phyloP scores from a whole-genome alignment of 108 stramenopile genomes.

The Cyclotella kingstonii region DNA sequence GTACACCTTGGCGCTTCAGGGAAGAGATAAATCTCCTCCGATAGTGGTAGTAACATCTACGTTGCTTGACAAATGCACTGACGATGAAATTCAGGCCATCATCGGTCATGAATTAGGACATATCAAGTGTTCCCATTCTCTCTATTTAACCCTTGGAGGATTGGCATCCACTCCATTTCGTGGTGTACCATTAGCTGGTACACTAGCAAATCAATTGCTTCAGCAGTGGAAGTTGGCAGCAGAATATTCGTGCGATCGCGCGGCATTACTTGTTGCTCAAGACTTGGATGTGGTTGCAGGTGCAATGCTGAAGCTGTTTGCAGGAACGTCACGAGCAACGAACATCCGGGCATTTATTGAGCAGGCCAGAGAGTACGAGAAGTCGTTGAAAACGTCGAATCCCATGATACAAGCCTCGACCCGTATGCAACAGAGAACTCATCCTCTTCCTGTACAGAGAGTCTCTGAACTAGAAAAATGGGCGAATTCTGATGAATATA shows the following conservation, averaged over 20 bases:
- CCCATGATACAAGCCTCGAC: conserved; percentile 42
- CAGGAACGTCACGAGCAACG: conserved; percentile 48
- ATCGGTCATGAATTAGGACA: conserved; percentile 79
- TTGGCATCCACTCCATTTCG: conserved; percentile 45
- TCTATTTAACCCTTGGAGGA: conserved; percentile 67
- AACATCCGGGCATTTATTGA: conserved; percentile 56
- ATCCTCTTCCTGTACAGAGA: conserved; percentile 67
- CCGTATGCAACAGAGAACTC: conserved; percentile 46
- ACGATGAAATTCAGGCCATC: conserved; percentile 60
- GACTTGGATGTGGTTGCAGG: conserved; percentile 61
- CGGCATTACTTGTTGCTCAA: conserved; percentile 65
- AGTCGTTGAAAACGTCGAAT: conserved; percentile 33
- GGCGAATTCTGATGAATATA: conserved; percentile 45
- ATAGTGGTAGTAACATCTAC: conserved; percentile 64
- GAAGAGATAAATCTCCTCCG: conserved; percentile 21
- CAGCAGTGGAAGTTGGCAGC: conserved; percentile 69
- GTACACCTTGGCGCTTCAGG: conserved; percentile 56
- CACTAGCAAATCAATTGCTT: conserved; percentile 35
- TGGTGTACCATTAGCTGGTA: conserved; percentile 35
- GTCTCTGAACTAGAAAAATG: conserved; percentile 66
- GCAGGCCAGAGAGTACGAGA: conserved; percentile 62
- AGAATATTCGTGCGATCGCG: conserved; percentile 78
- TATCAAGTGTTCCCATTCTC: conserved; percentile 77
- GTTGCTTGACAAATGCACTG: conserved; percentile 52
- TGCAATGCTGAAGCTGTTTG: conserved; percentile 68